A percentile compares a stretch with the other conserved stretches of the same genome.
phyloP scores from a whole-genome alignment of 2,329 filamentous ascomycete species.

The Cladophialophora carrionii region DNA sequence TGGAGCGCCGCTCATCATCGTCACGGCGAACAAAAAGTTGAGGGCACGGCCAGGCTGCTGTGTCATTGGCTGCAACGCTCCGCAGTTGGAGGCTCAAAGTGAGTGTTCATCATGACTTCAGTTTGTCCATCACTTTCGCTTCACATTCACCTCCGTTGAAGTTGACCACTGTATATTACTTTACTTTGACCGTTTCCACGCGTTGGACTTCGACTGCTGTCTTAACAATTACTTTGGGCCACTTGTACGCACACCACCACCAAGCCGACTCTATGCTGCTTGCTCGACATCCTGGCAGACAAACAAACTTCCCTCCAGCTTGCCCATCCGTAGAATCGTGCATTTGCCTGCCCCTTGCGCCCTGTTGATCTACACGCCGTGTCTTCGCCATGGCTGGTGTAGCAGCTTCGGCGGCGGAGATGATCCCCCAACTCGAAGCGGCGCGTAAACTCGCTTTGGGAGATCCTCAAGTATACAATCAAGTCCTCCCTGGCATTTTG shows the following conservation, averaged over 20 bases:
- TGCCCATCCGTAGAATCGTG: slow-evolving; percentile 28
- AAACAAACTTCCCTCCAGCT: slow-evolving; percentile 10
- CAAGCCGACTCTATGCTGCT: slow-evolving; percentile 19
- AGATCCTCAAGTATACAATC: slow-evolving; percentile 85
- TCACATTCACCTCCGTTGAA: neutral
- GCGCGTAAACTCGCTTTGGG: slow-evolving; percentile 86
- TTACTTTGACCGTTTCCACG: slow-evolving; percentile 1
- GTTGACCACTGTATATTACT: slow-evolving; percentile 19
- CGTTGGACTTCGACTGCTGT: slow-evolving; percentile 10
- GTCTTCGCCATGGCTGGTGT: slow-evolving; percentile 32
- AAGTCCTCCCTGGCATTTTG: slow-evolving; percentile 89
- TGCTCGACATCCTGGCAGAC: slow-evolving; percentile 11
- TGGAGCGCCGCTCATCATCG: too few relatives aligned
- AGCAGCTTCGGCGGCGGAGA: slow-evolving; percentile 32
- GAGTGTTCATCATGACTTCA: slow-evolving; percentile 6
- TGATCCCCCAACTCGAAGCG: slow-evolving; percentile 80
- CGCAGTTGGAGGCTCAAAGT: slow-evolving; percentile 16
- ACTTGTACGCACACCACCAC: neutral
- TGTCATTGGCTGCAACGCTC: slow-evolving; percentile 13
- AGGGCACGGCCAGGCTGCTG: neutral
- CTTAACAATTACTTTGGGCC: slow-evolving; percentile 14
- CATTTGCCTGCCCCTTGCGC: slow-evolving; percentile 8
- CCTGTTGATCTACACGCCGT: slow-evolving; percentile 13
- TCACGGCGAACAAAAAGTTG: neutral
- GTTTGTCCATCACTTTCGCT: neutral